Percentiles rank a stretch among this genome's conserved stretches.
Conservation (phyloP, 2,329 filamentous ascomycete species). For the Curvularia hawaiiensis region DNA sequence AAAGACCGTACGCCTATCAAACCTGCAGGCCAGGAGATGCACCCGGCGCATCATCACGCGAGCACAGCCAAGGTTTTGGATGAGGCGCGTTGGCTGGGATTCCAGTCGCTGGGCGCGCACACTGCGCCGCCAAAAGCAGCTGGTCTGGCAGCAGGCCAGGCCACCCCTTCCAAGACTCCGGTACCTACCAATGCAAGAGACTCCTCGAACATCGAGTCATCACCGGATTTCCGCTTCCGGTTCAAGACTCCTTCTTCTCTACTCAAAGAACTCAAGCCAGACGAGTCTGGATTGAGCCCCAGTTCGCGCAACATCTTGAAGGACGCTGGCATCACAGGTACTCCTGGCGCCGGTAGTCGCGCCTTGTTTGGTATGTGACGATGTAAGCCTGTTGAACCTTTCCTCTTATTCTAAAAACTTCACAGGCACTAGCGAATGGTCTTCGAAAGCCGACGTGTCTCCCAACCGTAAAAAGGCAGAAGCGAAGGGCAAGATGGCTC, state of each 20-base stretch:
- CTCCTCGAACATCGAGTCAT: conserved; percentile 45
- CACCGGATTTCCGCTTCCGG: conserved; percentile 70
- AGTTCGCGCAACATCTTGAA: conserved; percentile 65
- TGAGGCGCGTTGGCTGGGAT: conserved; percentile 80
- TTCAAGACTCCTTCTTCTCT: conserved; percentile 62
- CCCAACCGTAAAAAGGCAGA: conserved; percentile 74
- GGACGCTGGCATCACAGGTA: conserved; percentile 69
- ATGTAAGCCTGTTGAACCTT: not conserved
- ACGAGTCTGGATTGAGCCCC: conserved; percentile 57
- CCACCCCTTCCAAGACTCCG: conserved; percentile 67
- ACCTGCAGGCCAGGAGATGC: conserved; percentile 82
- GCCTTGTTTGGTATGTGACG: conserved; percentile 34
- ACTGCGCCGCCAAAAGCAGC: conserved; percentile 54
- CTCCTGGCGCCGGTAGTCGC: conserved; percentile 48
- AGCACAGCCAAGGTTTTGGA: conserved; percentile 77
- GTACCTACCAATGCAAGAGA: conserved; percentile 29
- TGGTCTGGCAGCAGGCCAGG: conserved; percentile 51
- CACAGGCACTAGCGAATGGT: conserved; percentile 37
- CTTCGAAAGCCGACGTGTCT: conserved; percentile 47
- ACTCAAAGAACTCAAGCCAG: conserved; percentile 70
- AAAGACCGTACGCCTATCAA: conserved; percentile 68
- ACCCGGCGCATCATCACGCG: conserved; percentile 80
- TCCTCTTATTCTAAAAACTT: not conserved
- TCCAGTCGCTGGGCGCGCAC: conserved; percentile 68
- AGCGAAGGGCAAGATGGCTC: conserved; percentile 75